Conservation (phyloP, 106 monocot species). For the Platanthera zijinensis region DNA sequence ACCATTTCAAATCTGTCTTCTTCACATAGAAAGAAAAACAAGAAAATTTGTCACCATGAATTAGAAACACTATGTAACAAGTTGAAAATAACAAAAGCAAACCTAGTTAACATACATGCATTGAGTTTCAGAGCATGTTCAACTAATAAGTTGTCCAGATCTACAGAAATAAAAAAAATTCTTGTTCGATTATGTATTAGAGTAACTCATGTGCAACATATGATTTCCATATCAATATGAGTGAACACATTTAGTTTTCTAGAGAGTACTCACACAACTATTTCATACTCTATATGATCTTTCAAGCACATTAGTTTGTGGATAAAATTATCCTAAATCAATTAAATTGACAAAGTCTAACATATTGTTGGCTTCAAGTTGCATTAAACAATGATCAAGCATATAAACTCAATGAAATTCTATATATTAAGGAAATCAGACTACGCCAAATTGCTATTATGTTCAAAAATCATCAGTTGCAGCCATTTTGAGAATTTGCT, state of each 20-base stretch:
- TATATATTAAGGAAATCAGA: background rate
- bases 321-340: background rate
- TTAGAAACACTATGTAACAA: background rate
- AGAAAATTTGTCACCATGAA: constrained; percentile 9
- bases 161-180: background rate
- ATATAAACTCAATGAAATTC: background rate
- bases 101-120: background rate
- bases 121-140: background rate
- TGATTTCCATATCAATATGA: background rate
- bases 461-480: background rate
- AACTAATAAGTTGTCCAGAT: background rate
- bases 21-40: constrained; percentile 93
- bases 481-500: background rate
- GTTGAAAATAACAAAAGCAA: background rate
- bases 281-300: background rate
- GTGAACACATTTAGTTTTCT: background rate
- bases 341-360: background rate
- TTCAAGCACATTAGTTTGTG: background rate
- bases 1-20: constrained; percentile 98
- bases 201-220: background rate
- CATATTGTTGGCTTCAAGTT: background rate
- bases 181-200: background rate
- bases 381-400: background rate
- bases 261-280: background rate
- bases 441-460: background rate